phyloP scores from a whole-genome alignment of 108 stramenopile genomes.

The Nitzschia inconspicua region DNA sequence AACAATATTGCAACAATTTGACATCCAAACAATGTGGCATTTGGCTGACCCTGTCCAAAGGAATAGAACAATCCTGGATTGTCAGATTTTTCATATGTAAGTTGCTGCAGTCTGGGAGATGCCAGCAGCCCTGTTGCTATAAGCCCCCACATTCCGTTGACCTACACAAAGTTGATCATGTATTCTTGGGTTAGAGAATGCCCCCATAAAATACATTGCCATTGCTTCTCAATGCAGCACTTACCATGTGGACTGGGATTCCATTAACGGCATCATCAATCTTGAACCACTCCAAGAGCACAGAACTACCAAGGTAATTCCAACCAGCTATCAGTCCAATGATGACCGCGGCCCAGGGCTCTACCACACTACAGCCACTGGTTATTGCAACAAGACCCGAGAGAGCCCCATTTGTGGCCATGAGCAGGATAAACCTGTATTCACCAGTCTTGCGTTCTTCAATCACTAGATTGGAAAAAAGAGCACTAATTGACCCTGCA shows the following conservation, averaged over 20 bases:
- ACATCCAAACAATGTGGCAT: not conserved
- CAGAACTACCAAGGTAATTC: slow-evolving; percentile 62
- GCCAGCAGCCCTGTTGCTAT: slow-evolving; percentile 77
- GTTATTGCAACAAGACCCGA: slow-evolving; percentile 79
- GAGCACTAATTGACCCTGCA: slow-evolving; percentile 49
- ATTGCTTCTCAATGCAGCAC: too few relatives aligned
- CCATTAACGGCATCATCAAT: slow-evolving; percentile 96
- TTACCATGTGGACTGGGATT: slow-evolving; percentile 82
- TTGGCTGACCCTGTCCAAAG: not conserved
- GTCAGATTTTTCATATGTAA: slow-evolving; percentile 24
- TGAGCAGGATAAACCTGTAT: slow-evolving; percentile 53
- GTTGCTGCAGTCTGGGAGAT: slow-evolving; percentile 25
- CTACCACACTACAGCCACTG: slow-evolving; percentile 67
- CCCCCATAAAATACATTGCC: too few relatives aligned
- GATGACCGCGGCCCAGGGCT: slow-evolving; percentile 80
- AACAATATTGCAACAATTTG: not conserved
- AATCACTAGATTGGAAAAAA: slow-evolving; percentile 45
- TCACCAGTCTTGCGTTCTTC: slow-evolving; percentile 61
- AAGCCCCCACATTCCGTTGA: slow-evolving; percentile 82
- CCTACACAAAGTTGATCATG: too few relatives aligned
- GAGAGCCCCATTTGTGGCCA: slow-evolving; percentile 73
- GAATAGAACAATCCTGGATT: not conserved
- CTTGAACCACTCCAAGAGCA: slow-evolving; percentile 46
- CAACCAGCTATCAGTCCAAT: slow-evolving; percentile 81
- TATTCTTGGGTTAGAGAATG: too few relatives aligned